Conservation (phyloP, 176 grass and related monocot genomes). For the Zea mays region Zm-B73-REFERENCE-NAM-5.0 NC_050098.1:203687501-203688000, state of each 20-base stretch:
- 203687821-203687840: not conserved
- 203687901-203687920: too few species aligned
- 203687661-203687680: slow-evolving; percentile 4
- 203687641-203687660: slow-evolving; percentile 23
- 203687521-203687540: too few species aligned
- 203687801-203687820: not conserved
- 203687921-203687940: too few species aligned
- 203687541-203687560: too few species aligned
- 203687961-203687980: too few species aligned
- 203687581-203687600: not conserved
- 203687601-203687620: not conserved
- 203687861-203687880: slow-evolving; percentile 11
- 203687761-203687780: not conserved
- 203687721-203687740: not conserved
- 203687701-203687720: not conserved
- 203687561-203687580: not conserved
- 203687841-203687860: slow-evolving; percentile 12
- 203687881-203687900: too few species aligned
- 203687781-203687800: not conserved
- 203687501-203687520: too few species aligned
- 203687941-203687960: too few species aligned
- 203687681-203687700: slow-evolving; percentile 23
- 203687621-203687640: not conserved
- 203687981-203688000: too few species aligned
- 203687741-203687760: not conserved